A percentile compares a stretch with the other conserved stretches of the same genome.
Evolutionary conservation across 208 protist genomes (phyloP).

Genomic region (Trypanosoma caninum): DNA sequence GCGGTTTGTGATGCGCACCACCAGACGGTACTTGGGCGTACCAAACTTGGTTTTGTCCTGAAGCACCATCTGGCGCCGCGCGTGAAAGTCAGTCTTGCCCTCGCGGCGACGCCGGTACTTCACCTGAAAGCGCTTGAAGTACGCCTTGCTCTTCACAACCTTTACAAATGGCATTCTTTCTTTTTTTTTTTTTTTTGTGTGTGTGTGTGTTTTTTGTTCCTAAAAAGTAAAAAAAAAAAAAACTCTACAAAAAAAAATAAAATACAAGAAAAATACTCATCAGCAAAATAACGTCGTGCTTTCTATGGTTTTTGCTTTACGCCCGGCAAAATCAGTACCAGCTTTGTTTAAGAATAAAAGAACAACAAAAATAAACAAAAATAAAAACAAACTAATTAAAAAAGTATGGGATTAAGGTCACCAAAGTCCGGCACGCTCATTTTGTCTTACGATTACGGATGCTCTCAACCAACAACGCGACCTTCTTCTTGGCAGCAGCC

Average conservation of each 20-base stretch:
- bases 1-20: slow-evolving; percentile 97
- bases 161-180: slow-evolving; percentile 89
- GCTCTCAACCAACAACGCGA: slow-evolving; percentile 52
- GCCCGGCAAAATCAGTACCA: too few relatives aligned
- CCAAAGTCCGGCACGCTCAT: too few relatives aligned
- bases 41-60: slow-evolving; percentile 99
- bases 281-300: too few relatives aligned
- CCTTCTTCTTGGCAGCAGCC: slow-evolving; percentile 63
- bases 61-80: slow-evolving; percentile 93
- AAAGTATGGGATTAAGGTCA: neutral
- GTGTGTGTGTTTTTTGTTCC: too few relatives aligned
- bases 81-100: slow-evolving; percentile 99
- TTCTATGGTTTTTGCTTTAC: too few relatives aligned
- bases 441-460: slow-evolving; percentile 28
- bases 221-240: slow-evolving; percentile 16
- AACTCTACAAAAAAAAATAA: neutral
- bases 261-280: slow-evolving; percentile 2
- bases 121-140: slow-evolving; percentile 99
- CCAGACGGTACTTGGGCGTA: slow-evolving; percentile 98
- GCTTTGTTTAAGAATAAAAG: too few relatives aligned
- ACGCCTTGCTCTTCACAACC: slow-evolving; percentile 93
- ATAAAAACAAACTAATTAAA: neutral
- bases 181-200: too few relatives aligned
- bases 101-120: slow-evolving; percentile 97
- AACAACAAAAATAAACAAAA: too few relatives aligned